Evolutionary conservation across 1,284 basidiomycete genomes (phyloP).

Genomic region (Omphalotus olearius): DNA sequence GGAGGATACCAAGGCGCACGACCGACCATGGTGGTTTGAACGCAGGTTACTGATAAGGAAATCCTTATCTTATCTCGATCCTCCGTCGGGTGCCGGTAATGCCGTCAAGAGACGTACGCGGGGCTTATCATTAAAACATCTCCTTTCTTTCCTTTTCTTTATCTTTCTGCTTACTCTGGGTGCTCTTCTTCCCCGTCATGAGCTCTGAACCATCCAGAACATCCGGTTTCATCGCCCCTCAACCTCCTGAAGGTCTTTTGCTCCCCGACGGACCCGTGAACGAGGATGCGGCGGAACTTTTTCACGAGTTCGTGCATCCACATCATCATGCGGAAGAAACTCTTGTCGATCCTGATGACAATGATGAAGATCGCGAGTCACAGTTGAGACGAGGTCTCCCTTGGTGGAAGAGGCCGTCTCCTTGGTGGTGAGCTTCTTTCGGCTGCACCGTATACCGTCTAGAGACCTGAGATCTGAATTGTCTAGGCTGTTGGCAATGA

Average conservation of each 20-base stretch:
- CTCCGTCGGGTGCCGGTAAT: no score
- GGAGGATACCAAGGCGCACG: conserved; percentile 7
- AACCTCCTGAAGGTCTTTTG: conserved; percentile 32
- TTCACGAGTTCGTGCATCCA: conserved; percentile 44
- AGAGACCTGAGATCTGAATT: background rate
- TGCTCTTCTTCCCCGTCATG: background rate
- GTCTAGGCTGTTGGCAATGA: conserved; percentile 50
- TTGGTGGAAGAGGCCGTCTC: conserved; percentile 69
- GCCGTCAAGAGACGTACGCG: no score
- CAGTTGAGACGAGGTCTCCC: conserved; percentile 32
- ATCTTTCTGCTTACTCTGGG: no score
- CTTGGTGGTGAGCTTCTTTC: conserved; percentile 52
- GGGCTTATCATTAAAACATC: no score
- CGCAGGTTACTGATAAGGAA: background rate
- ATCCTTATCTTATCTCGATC: conserved; percentile 4
- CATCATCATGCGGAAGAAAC: conserved; percentile 35
- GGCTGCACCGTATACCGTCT: background rate
- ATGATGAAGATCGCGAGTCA: conserved; percentile 25
- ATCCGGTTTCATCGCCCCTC: conserved; percentile 10
- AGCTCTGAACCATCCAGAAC: conserved; percentile 14
- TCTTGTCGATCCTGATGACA: conserved; percentile 25
- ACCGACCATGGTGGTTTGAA: conserved; percentile 23
- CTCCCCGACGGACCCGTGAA: conserved; percentile 41
- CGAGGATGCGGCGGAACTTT: conserved; percentile 41
- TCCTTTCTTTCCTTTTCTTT: no score